Evolutionary conservation across 257 asterid genomes (phyloP), one percentile per base, ranked within the genome.

Genomic region (Solanum ossicruentum): DNA sequence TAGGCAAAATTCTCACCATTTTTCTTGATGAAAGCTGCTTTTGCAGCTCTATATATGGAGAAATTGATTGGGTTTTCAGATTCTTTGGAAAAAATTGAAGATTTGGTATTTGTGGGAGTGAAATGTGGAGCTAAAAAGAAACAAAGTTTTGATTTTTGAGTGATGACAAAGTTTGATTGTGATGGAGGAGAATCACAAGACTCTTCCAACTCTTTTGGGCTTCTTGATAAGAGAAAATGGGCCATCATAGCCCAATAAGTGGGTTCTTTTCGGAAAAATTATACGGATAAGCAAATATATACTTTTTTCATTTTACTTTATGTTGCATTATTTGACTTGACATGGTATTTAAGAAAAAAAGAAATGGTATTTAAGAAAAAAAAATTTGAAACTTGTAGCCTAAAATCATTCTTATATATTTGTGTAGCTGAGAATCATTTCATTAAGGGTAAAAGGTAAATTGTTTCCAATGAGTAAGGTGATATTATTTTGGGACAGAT

Each of bases 1-100:
- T 92, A 61, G 97, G 98, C 83, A 91, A 86, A 85, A 95, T 89
- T 89, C 95, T 89, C 88, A 92, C 96, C 98, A 93, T 65, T 49
- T 32, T 3, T 66, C 18, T 83, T 75, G 10, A 75, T 75, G 3
- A 21, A 51, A 77, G 82, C 82, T 26, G 82, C 63, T 47, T 77
- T 26, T 26, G 65, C 82, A 77, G 63, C 82, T 70, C 16, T 10
- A 36, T 63, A 63, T 20, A 41, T 71, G 32, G 55, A 18, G 18
- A 0, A 55, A 41, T 41, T 41, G 17, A 71, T 41, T 71, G 32
- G 1, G 20, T 43, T 11, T 6, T 43, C 18, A 16, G 10, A 72
- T 72, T 77, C 0, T 77, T 77, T 32, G 5, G 2, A 36, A 45
- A 43, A 3, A 72, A 45, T n/a, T 75, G 45, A 75, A 15, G 82